phyloP scores from a whole-genome alignment of 345 rosid genomes.

The Reutealis trisperma region DNA sequence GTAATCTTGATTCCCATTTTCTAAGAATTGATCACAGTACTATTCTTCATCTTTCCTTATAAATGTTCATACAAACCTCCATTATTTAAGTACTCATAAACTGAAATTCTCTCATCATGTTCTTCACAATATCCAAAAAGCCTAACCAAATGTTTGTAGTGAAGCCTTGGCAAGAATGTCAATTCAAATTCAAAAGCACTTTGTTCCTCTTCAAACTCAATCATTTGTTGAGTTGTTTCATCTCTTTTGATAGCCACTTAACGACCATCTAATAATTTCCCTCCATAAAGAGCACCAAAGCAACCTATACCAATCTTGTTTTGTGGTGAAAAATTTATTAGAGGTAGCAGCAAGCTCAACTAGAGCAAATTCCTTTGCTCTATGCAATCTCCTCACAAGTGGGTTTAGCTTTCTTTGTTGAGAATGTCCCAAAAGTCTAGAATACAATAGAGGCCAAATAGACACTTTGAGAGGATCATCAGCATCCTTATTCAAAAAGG shows the following conservation, averaged over 20 bases:
- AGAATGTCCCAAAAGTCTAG: neutral
- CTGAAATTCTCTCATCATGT: too few relatives aligned
- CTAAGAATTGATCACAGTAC: slow-evolving; percentile 74
- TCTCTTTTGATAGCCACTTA: too few relatives aligned
- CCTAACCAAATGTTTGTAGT: slow-evolving; percentile 79
- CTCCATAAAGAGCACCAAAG: slow-evolving; percentile 73
- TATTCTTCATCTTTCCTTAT: slow-evolving; percentile 31
- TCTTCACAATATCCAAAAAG: slow-evolving; percentile 49
- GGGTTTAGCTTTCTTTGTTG: neutral
- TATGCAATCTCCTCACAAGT: neutral
- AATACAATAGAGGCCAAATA: too few relatives aligned
- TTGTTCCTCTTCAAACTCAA: slow-evolving; percentile 85
- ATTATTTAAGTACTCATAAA: too few relatives aligned
- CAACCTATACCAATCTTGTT: slow-evolving; percentile 84
- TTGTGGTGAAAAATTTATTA: slow-evolving; percentile 57
- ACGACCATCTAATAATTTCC: slow-evolving; percentile 64
- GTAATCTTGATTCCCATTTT: slow-evolving; percentile 69
- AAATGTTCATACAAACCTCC: too few relatives aligned
- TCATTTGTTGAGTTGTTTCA: too few relatives aligned
- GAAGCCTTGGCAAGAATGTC: slow-evolving; percentile 71
- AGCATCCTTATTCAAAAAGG: too few relatives aligned
- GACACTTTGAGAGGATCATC: too few relatives aligned
- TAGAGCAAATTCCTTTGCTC: slow-evolving; percentile 69
- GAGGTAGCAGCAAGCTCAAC: slow-evolving; percentile 74
- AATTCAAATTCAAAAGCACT: slow-evolving; percentile 81